Percentiles rank a stretch among this genome's conserved stretches.
These are phyloP conservation scores for Xanthoparmelia taractica DNA, from an alignment of 495 filamentous ascomycete species.

Conservation along the genomic window DNA sequence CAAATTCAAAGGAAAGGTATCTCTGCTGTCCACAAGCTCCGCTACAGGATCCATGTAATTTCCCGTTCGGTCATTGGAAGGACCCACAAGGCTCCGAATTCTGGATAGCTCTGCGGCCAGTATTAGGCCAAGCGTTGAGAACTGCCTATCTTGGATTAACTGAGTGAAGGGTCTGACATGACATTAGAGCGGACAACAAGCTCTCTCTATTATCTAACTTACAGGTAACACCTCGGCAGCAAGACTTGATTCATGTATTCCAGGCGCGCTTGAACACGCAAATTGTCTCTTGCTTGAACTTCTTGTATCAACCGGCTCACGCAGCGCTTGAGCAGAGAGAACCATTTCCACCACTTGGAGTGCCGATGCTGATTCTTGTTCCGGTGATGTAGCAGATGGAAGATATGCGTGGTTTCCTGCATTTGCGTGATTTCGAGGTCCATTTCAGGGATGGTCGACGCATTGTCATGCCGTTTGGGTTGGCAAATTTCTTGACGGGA, in stretches of 20 bases:
- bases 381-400: conserved; percentile 63
- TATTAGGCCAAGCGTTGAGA: conserved; percentile 70
- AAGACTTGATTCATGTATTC: conserved; percentile 31
- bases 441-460: not conserved
- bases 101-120: conserved; percentile 60
- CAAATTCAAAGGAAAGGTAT: not conserved
- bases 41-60: not conserved
- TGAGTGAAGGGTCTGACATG: conserved; percentile 55
- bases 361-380: conserved; percentile 75
- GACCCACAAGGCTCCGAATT: conserved; percentile 39
- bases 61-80: conserved; percentile 14
- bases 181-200: conserved; percentile 6
- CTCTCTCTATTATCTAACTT: conserved; percentile 20
- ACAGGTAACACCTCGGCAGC: conserved; percentile 42
- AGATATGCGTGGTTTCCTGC: conserved; percentile 32
- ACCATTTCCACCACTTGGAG: conserved; percentile 64
- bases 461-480: too few relatives aligned
- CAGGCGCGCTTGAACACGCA: conserved; percentile 6
- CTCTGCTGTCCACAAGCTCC: not conserved
- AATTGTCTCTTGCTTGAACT: conserved; percentile 27
- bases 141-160: conserved; percentile 62
- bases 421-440: conserved; percentile 7
- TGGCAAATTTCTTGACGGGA: too few relatives aligned
- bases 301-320: conserved; percentile 44
- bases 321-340: conserved; percentile 58